Base-by-base conservation (phyloP, 2,329 filamentous ascomycete species). In the Ascochyta fabae region DNA sequence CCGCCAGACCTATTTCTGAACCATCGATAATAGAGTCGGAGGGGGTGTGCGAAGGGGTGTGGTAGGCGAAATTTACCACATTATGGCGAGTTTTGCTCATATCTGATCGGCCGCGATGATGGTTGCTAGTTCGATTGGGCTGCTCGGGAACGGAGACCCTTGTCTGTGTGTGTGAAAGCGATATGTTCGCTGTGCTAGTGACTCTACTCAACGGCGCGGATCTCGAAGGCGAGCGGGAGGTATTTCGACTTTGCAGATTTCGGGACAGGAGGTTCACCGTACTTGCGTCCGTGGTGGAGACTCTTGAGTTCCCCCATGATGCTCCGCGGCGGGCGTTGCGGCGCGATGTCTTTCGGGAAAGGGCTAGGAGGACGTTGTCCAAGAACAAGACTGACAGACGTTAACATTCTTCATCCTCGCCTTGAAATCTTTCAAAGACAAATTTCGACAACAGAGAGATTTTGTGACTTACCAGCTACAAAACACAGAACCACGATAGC, bases 401-500 rank as follows among this genome's bases (percentile, higher is more conserved):
- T 58, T 23, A 55, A 45, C 9, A 7, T 12, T 29, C 13, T 19
- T 23, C 19, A 12, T 33, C 15, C 5, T 39, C 3, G 15, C 15
- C 6, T n/a, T 6, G 15, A 10, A 8, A 16, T n/a, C 5, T 8
- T 16, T 7, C n/a, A 8, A 16, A n/a, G 1, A 35, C 3, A 13
- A 19, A 3, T 19, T 19, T 19, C 19, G 19, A 12, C 9, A 7
- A 9, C 7, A 10, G 15, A 24, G n/a, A 12, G 41, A 19, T 16
- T 34, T n/a, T 13, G 22, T 29, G 39, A 48, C 58, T 39, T 58
- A 67, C 63, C 58, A 24, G 35, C 7, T 4, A 57, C 24, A 29
- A 68, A 68, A 8, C 44, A 60, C 9, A 70, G 26, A 13, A 70
- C 57, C 3, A 67, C 61, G 12, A 67, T 62, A 2, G 66, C 56